Conservation (phyloP, 2,329 filamentous ascomycete genomes). For the Cladosporium colombiae region DNA sequence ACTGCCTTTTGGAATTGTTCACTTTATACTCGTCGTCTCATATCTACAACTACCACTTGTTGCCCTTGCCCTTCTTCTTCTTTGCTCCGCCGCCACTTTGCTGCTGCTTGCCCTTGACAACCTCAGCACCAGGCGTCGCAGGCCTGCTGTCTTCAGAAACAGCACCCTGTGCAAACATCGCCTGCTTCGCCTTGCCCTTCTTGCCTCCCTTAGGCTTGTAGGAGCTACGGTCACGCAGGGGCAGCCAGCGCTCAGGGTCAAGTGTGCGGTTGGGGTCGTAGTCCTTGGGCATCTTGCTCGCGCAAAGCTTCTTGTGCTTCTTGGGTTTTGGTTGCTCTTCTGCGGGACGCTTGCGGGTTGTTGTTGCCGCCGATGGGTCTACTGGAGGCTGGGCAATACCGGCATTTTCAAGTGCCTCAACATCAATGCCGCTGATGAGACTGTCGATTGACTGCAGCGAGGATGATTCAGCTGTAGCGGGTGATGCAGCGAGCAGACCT, state of each 20-base stretch:
- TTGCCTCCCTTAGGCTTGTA: slow-evolving; percentile 80
- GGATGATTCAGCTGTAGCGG: slow-evolving; percentile 55
- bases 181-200: slow-evolving; percentile 72
- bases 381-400: slow-evolving; percentile 57
- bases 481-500: slow-evolving; percentile 79
- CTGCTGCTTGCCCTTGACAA: slow-evolving; percentile 51
- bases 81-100: slow-evolving; percentile 43
- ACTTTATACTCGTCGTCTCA: neutral
- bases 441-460: slow-evolving; percentile 63
- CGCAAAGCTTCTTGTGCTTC: slow-evolving; percentile 60
- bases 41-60: slow-evolving; percentile 17
- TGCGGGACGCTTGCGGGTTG: slow-evolving; percentile 50
- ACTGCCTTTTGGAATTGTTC: neutral
- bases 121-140: slow-evolving; percentile 37
- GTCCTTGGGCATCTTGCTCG: slow-evolving; percentile 68
- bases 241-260: slow-evolving; percentile 92
- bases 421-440: slow-evolving; percentile 63
- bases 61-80: slow-evolving; percentile 32
- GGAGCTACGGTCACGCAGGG: slow-evolving; percentile 81
- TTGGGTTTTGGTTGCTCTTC: slow-evolving; percentile 45
- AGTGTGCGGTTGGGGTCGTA: slow-evolving; percentile 76
- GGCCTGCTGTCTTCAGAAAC: slow-evolving; percentile 64
- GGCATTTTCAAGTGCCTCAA: slow-evolving; percentile 62
- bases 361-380: slow-evolving; percentile 33
- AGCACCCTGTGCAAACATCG: slow-evolving; percentile 81